Conservation (phyloP, 2,329 filamentous ascomycete species). For the Alternaria burnsii region DNA sequence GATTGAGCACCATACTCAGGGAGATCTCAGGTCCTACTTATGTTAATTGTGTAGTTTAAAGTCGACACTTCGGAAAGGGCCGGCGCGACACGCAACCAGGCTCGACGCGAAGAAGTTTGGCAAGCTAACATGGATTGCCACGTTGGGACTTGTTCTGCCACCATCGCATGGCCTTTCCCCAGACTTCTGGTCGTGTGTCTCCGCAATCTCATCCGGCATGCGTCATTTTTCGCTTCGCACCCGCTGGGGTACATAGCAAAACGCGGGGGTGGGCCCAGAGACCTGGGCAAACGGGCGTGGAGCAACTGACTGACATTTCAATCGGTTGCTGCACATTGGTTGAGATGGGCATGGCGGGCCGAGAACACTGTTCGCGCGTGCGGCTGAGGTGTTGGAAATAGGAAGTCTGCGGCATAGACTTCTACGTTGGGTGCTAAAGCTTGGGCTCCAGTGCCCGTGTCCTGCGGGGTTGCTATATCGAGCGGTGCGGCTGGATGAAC, state of each 20-base stretch:
- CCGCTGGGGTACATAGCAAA: background rate
- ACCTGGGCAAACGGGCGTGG: background rate
- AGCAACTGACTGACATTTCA: background rate
- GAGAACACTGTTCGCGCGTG: background rate
- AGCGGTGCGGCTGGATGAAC: background rate
- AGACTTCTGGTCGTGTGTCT: background rate
- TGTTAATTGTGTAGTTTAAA: background rate
- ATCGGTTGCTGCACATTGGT: slow-evolving; percentile 5
- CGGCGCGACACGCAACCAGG: background rate
- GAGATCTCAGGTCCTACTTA: slow-evolving; percentile 2
- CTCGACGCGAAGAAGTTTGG: background rate
- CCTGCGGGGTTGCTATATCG: background rate
- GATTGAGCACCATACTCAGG: background rate
- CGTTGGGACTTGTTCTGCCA: background rate
- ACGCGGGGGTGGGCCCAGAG: background rate
- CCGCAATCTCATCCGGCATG: background rate
- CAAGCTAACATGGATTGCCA: background rate
- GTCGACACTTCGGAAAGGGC: background rate
- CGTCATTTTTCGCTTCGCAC: slow-evolving; percentile 5
- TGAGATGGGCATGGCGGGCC: background rate
- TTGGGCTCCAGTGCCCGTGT: background rate
- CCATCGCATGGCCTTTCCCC: background rate
- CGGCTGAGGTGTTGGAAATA: background rate
- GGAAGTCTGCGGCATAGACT: background rate
- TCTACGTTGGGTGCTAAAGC: background rate